Conservation (phyloP, 1,139 yeast species). For the Magnusiomyces paraingens region DNA sequence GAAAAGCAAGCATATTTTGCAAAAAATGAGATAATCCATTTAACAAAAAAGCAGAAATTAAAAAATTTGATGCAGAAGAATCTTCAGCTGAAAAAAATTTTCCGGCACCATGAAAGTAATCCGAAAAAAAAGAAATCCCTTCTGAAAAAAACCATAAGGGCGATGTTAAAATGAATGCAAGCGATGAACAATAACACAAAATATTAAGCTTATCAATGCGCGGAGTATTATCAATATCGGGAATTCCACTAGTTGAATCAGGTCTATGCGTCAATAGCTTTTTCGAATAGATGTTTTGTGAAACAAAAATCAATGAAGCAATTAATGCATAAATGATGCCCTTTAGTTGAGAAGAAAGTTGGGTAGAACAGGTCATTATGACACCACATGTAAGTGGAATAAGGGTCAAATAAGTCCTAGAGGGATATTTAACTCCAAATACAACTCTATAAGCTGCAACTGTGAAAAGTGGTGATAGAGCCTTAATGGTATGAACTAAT, state of each 20-base stretch:
- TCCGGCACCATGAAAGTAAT: constrained; percentile 17
- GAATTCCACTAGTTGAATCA: constrained; percentile 11
- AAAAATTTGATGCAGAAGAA: constrained; percentile 11
- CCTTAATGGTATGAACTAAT: constrained; percentile 85
- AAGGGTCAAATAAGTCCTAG: constrained; percentile 68
- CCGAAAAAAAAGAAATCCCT: constrained; percentile 31
- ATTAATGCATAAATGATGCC: constrained; percentile 73
- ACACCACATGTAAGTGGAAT: constrained; percentile 77
- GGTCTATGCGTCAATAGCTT: constrained; percentile 51
- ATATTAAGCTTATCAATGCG: constrained; percentile 71
- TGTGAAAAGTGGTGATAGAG: constrained; percentile 80
- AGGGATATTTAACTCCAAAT: constrained; percentile 50
- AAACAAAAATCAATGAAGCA: constrained; percentile 80
- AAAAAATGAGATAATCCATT: constrained; percentile 77
- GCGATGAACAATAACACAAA: constrained; percentile 71
- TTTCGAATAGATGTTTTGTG: constrained; percentile 89
- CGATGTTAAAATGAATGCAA: constrained; percentile 71
- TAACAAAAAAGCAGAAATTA: constrained; percentile 25
- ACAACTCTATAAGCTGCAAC: constrained; percentile 68
- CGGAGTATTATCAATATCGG: constrained; percentile 31
- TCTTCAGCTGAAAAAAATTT: constrained; percentile 9
- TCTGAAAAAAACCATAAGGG: constrained; percentile 75
- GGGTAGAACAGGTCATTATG: constrained; percentile 63
- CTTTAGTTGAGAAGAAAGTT: constrained; percentile 41
- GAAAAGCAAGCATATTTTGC: constrained; percentile 85